A percentile compares a stretch with the other conserved stretches of the same genome.
phyloP scores from a whole-genome alignment of 2,329 filamentous ascomycete genomes.

The Colletotrichum siamense region DNA sequence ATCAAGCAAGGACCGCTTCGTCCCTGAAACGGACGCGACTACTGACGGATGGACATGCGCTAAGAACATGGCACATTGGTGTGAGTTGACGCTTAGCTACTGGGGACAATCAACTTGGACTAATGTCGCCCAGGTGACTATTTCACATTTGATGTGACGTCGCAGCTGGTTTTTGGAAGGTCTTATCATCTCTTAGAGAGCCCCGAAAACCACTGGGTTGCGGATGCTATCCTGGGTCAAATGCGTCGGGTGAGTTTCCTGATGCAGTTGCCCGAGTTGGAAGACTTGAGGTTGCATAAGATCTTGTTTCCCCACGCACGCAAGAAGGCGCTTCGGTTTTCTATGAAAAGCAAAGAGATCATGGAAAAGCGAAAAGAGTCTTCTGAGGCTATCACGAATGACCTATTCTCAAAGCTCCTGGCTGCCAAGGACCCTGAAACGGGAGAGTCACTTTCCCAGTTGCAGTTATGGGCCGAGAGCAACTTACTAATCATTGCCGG shows the following conservation, averaged over 20 bases:
- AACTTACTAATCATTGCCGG: slow-evolving; percentile 4
- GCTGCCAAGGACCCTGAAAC: slow-evolving; percentile 1
- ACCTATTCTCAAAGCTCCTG: neutral
- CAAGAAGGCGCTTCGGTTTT: neutral
- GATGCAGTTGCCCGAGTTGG: neutral
- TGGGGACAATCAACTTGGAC: neutral
- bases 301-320: neutral
- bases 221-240: neutral
- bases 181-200: neutral
- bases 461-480: slow-evolving; percentile 6
- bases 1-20: neutral
- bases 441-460: neutral
- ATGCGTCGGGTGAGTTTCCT: neutral
- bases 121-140: neutral
- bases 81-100: neutral
- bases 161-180: neutral
- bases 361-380: neutral
- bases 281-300: neutral
- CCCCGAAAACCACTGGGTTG: neutral
- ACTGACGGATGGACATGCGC: neutral
- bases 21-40: neutral
- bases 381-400: neutral
- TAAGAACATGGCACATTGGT: slow-evolving; percentile 2
- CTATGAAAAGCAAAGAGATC: neutral
- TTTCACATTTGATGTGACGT: slow-evolving; percentile 4